phyloP scores from a whole-genome alignment of 23 red algal species.

The Cyanidioschyzon merolae region DNA sequence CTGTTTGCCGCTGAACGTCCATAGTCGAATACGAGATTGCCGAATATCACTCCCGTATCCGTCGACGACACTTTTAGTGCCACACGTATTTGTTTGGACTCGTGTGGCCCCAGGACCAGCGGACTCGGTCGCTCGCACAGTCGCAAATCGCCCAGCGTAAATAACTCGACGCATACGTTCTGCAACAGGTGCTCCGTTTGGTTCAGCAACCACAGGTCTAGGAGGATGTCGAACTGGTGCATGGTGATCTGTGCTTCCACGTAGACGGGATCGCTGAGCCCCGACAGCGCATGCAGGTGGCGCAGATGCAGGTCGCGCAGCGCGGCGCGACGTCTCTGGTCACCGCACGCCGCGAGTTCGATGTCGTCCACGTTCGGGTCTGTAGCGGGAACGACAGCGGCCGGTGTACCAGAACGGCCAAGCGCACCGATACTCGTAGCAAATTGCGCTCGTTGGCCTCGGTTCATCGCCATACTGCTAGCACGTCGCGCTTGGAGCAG shows the following conservation, averaged over 20 bases:
- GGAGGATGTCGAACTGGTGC: constrained; percentile 92
- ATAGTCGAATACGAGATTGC: constrained; percentile 91
- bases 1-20: constrained; percentile 36
- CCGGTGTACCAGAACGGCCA: background rate
- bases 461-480: constrained; percentile 10
- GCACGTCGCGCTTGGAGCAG: constrained; percentile 55
- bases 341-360: constrained; percentile 1
- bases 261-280: constrained; percentile 91
- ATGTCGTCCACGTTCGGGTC: background rate
- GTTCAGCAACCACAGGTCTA: constrained; percentile 81
- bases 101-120: constrained; percentile 37
- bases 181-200: constrained; percentile 66
- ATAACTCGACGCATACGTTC: constrained; percentile 79
- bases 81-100: constrained; percentile 52
- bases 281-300: constrained; percentile 65
- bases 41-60: constrained; percentile 97
- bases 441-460: background rate
- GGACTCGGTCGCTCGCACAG: constrained; percentile 91
- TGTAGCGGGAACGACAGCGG: background rate
- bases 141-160: constrained; percentile 87
- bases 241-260: constrained; percentile 86
- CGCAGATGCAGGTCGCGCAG: constrained; percentile 45
- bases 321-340: background rate
- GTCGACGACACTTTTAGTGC: constrained; percentile 95
- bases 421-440: background rate